Evolutionary conservation across 2,329 filamentous ascomycete species (phyloP).

Genomic region (Ustulina deusta): DNA sequence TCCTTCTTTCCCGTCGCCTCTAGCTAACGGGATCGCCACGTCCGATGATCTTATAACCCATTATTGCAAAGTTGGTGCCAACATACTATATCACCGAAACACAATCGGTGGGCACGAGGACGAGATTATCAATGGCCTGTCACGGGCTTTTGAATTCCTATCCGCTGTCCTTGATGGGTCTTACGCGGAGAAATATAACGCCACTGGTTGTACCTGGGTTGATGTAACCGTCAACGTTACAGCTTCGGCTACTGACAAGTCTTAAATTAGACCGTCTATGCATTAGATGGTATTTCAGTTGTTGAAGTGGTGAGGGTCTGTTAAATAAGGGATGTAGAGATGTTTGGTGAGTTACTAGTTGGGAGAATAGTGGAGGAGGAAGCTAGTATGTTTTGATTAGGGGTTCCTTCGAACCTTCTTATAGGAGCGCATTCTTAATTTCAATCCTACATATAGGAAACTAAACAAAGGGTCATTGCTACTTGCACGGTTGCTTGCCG

Average conservation of each 20-base stretch:
- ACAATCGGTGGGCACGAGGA: too few relatives aligned
- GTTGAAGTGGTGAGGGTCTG: not conserved
- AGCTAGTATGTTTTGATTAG: too few relatives aligned
- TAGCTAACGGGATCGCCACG: too few relatives aligned
- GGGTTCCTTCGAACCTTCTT: not conserved
- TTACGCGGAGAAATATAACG: slow-evolving; percentile 24
- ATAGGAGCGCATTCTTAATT: not conserved
- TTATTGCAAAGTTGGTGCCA: too few relatives aligned
- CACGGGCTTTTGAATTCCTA: too few relatives aligned
- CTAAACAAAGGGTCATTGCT: not conserved
- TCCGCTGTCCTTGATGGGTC: slow-evolving; percentile 15
- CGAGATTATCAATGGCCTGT: too few relatives aligned
- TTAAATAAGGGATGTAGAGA: not conserved
- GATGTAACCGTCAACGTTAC: slow-evolving; percentile 26
- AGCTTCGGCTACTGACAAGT: not conserved
- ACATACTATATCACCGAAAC: too few relatives aligned
- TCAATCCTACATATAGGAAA: not conserved
- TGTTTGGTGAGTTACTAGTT: too few relatives aligned
- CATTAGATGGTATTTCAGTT: not conserved
- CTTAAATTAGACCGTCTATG: not conserved
- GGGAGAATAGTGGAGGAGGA: too few relatives aligned
- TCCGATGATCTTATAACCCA: too few relatives aligned
- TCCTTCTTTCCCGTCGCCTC: too few relatives aligned
- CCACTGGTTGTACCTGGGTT: slow-evolving; percentile 27
- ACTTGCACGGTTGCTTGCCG: not conserved